Base-by-base conservation (phyloP, 177 flowering plant species). In the Telopea speciosissima region DNA sequence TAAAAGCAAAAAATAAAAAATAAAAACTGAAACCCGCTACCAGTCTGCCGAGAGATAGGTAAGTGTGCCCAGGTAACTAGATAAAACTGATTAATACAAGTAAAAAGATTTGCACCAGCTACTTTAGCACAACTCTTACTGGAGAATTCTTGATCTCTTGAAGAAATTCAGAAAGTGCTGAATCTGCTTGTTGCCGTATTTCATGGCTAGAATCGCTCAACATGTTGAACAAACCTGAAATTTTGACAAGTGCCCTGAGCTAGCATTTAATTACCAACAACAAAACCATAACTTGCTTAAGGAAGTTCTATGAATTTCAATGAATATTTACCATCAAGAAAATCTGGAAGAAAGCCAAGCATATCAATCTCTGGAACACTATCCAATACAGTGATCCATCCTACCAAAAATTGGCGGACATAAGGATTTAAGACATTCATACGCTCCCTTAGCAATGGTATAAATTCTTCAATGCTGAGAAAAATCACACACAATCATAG, bases 281-380 rank as follows among this genome's bases (percentile, higher is more conserved):
- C 13, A 36, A 33, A 33, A 33, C 63, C 24, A 25, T 23, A 11
- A 19, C 24, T 68, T 31, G 24, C 66, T 10, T 40, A 60, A 62
- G 8, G 44, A 23, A 68, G 31, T 9, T 33, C 21, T 17, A 10
- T 16, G 49, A 62, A 25, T 8, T 24, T 63, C n/a, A 14, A 25
- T 24, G 36, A 71, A 62, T n/a, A 72, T 54, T 82, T 87, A 95
- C 99, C 99, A 88, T 95, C 99, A 74, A 95, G 98, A 83, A 95
- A 95, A 86, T 95, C 98, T 60, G 99, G 99, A 81, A 95, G 99
- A 75, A 95, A 95, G 68, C 99, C 99, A 78, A 95, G 86, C 99
- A 95, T 93, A 75, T 95, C 99, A 71, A 95, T 93, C 74, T 93
- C 97, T 26, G 99, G 99, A 78, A 93, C 98, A 81, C 99, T 93